These are phyloP conservation scores for Butyriboletus appendiculatus DNA, from an alignment of 1,284 basidiomycete genomes.

Conservation along the genomic window DNA sequence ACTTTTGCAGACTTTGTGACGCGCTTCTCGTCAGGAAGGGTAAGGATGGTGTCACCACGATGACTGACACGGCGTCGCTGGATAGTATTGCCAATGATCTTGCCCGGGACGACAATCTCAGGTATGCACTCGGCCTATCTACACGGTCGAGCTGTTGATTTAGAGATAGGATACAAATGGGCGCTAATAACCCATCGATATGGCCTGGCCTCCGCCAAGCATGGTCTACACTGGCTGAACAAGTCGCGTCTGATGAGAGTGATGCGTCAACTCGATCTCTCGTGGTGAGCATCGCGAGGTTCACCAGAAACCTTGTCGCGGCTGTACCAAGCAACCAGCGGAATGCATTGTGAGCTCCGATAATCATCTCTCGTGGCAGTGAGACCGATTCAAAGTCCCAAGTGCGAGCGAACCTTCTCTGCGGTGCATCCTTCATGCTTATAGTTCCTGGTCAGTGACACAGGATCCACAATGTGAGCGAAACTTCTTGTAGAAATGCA, in stretches of 20 bases:
- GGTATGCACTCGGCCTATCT: conserved; percentile 36
- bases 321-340: conserved; percentile 64
- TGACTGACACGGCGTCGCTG: conserved; percentile 37
- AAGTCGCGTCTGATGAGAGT: conserved; percentile 43
- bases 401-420: conserved; percentile 61
- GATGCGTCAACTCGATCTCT: conserved; percentile 39
- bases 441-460: conserved; percentile 68
- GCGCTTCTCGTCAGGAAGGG: conserved; percentile 39
- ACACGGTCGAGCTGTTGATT: conserved; percentile 1
- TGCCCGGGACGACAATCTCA: conserved; percentile 43
- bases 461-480: conserved; percentile 54
- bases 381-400: conserved; percentile 10
- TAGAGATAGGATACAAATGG: conserved; percentile 44
- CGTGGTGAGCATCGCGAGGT: conserved; percentile 57
- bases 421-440: conserved; percentile 48
- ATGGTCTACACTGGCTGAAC: conserved; percentile 57
- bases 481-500: conserved; percentile 15
- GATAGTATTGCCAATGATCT: conserved; percentile 49
- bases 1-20: conserved; percentile 42
- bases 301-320: conserved; percentile 77
- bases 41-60: conserved; percentile 28
- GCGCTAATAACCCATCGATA: conserved; percentile 44
- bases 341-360: conserved; percentile 58
- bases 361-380: conserved; percentile 5
- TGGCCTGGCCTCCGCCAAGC: conserved; percentile 55